Evolutionary conservation across 306 rosid genomes (phyloP).

Genomic region (Lupinus albus): DNA sequence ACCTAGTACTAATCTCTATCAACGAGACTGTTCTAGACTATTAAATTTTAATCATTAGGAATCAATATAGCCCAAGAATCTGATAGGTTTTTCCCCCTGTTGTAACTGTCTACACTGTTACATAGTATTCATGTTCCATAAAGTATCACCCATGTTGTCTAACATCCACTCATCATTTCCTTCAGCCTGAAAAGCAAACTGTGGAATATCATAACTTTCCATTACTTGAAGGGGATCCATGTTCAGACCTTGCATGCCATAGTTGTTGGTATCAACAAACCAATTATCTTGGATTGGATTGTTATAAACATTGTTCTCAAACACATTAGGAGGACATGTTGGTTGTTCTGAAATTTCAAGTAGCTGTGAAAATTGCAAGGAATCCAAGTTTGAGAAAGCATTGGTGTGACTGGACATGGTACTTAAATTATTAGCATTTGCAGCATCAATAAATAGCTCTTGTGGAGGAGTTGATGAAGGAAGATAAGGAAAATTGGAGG

Average conservation of each 20-base stretch:
- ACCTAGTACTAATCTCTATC: conserved; percentile 38
- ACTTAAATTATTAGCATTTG: conserved; percentile 40
- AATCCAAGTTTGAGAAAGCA: conserved; percentile 50
- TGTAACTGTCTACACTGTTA: conserved; percentile 36
- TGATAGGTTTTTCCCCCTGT: not conserved
- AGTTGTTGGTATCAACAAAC: conserved; percentile 41
- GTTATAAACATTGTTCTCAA: conserved; percentile 40
- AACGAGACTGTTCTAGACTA: conserved; percentile 15
- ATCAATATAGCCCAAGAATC: conserved; percentile 38
- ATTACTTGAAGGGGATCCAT: conserved; percentile 45
- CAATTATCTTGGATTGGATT: conserved; percentile 38
- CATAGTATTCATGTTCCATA: conserved; percentile 73
- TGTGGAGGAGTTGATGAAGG: conserved; percentile 42
- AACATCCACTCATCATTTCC: conserved; percentile 62
- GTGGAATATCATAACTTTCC: conserved; percentile 50
- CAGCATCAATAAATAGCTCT: conserved; percentile 38
- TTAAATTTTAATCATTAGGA: conserved; percentile 27
- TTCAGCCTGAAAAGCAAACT: conserved; percentile 57
- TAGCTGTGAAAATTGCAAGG: conserved; percentile 48
- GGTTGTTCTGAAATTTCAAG: conserved; percentile 45
- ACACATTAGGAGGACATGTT: conserved; percentile 40
- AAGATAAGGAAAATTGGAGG: conserved; percentile 41
- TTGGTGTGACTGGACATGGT: conserved; percentile 36
- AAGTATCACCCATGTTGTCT: conserved; percentile 52
- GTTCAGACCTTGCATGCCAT: conserved; percentile 51